Evolutionary conservation across 2,329 filamentous ascomycete genomes (phyloP).

Genomic region (Helotiales sp.): DNA sequence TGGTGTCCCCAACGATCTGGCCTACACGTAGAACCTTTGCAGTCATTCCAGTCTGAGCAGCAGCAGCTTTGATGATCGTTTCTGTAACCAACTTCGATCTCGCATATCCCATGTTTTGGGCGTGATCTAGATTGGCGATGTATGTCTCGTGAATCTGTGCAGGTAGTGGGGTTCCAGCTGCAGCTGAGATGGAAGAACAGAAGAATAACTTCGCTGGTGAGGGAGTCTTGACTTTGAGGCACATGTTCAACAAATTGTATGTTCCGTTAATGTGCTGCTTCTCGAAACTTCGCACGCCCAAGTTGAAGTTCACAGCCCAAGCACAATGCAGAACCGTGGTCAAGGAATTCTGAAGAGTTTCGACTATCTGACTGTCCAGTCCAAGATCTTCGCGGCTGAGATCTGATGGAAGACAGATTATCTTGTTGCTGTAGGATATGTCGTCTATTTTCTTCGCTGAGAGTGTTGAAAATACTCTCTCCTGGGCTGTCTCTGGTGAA

Average conservation of each 20-base stretch:
- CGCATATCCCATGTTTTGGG: conserved; percentile 57
- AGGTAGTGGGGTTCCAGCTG: conserved; percentile 40
- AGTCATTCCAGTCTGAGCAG: conserved; percentile 41
- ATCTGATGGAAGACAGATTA: conserved; percentile 46
- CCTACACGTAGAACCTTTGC: conserved; percentile 53
- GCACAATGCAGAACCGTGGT: conserved; percentile 56
- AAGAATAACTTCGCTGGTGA: conserved; percentile 45
- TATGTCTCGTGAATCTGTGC: conserved; percentile 45
- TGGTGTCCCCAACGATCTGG: conserved; percentile 55
- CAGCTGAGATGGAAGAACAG: conserved; percentile 47
- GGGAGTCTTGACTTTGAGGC: conserved; percentile 39
- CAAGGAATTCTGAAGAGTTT: conserved; percentile 42
- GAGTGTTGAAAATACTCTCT: conserved; percentile 45
- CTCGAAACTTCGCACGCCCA: conserved; percentile 56
- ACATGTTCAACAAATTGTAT: conserved; percentile 50
- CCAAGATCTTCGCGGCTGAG: conserved; percentile 50
- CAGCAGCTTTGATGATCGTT: conserved; percentile 48
- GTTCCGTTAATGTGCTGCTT: conserved; percentile 50
- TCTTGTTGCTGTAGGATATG: conserved; percentile 43
- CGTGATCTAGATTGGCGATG: conserved; percentile 36
- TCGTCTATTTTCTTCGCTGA: conserved; percentile 45
- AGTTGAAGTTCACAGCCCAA: conserved; percentile 63
- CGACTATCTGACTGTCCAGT: conserved; percentile 41
- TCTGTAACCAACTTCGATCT: conserved; percentile 56
- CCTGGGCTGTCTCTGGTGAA: conserved; percentile 41